These are phyloP conservation scores for Hyparrhenia diplandra DNA, from an alignment of 176 grass and related monocot species.

Conservation along the genomic window DNA sequence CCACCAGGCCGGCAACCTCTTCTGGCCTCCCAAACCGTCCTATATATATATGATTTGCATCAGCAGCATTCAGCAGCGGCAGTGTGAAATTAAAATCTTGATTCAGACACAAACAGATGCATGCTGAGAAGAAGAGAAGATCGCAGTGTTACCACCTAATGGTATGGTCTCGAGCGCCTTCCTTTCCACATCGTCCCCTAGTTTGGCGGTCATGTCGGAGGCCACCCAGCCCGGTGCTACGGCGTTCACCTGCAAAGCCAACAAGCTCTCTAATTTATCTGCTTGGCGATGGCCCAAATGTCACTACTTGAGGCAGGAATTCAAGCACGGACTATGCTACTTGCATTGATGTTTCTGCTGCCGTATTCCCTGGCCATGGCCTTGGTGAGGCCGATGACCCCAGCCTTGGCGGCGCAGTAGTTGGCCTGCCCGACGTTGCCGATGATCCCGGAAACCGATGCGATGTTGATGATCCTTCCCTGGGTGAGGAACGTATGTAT, in stretches of 20 bases:
- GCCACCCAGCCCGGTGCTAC: constrained; percentile 81
- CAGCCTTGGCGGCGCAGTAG: constrained; percentile 89
- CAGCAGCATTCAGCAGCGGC: not conserved
- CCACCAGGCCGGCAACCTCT: constrained; percentile 50
- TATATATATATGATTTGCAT: constrained; percentile 20
- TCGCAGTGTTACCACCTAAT: constrained; percentile 36
- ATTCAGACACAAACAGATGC: not conserved
- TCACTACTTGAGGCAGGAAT: too few species aligned
- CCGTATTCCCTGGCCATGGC: constrained; percentile 87
- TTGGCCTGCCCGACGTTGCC: constrained; percentile 85
- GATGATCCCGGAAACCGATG: constrained; percentile 82
- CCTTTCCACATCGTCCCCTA: constrained; percentile 67
- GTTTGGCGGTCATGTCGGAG: constrained; percentile 79
- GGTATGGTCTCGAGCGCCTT: constrained; percentile 81
- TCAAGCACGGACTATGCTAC: not conserved
- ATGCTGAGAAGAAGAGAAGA: not conserved
- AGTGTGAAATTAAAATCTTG: not conserved
- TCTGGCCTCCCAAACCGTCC: constrained; percentile 60
- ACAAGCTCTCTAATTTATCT: not conserved
- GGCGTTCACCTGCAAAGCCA: constrained; percentile 61
- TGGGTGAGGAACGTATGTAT: not conserved
- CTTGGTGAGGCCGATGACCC: constrained; percentile 92
- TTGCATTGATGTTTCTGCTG: constrained; percentile 91
- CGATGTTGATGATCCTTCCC: constrained; percentile 90
- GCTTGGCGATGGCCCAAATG: too few species aligned